phyloP scores from a whole-genome alignment of 257 asterid species.

The Nicotiana undulata region DNA sequence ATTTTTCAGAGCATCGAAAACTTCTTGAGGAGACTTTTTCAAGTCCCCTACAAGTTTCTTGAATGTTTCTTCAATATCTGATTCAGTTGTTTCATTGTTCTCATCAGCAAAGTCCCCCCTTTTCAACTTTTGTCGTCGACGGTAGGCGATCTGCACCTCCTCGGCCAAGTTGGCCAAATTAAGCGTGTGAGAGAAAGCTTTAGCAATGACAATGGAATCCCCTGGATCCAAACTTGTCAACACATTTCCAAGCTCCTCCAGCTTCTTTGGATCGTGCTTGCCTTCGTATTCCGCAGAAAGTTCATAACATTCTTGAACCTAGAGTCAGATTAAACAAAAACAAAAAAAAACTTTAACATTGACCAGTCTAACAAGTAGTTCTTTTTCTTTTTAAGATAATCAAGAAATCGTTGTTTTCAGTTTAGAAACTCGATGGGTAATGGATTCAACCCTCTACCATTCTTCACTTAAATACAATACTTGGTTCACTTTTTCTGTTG shows the following conservation, averaged over 20 bases:
- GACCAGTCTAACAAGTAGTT: background rate
- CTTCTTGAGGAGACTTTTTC: conserved; percentile 41
- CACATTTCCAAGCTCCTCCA: conserved; percentile 37
- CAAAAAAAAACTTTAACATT: background rate
- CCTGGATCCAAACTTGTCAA: conserved; percentile 46
- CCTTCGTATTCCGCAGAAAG: conserved; percentile 45
- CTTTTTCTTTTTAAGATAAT: background rate
- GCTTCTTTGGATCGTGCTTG: conserved; percentile 28
- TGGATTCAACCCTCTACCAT: background rate
- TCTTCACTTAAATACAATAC: background rate
- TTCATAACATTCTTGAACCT: conserved; percentile 47
- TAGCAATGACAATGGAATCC: conserved; percentile 44
- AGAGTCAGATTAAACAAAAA: background rate
- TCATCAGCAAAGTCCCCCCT: conserved; percentile 41
- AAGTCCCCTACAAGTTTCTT: conserved; percentile 37
- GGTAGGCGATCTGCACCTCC: conserved; percentile 47
- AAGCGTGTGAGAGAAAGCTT: conserved; percentile 50
- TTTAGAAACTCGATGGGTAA: background rate
- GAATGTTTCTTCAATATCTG: conserved; percentile 45
- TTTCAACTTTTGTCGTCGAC: conserved; percentile 35
- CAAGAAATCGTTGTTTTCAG: background rate
- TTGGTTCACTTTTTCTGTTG: background rate
- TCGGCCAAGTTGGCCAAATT: conserved; percentile 47
- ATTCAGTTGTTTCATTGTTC: conserved; percentile 38
- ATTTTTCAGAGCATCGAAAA: conserved; percentile 41